phyloP scores from a whole-genome alignment of 148 eudicot species.

The Gaultheria prostrata region DNA sequence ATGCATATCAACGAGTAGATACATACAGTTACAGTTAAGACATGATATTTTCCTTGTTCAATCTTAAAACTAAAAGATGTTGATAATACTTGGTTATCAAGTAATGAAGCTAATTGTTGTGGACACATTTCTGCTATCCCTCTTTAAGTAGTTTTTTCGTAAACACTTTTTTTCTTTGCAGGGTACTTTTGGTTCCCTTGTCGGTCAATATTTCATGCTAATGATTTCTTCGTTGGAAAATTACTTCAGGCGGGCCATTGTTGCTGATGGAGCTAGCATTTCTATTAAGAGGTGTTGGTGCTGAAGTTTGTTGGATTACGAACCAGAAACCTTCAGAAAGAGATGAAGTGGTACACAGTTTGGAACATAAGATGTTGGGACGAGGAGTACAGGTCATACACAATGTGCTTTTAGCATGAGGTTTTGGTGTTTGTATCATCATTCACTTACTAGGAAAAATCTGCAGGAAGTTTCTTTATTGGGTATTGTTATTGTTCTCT shows the following conservation, averaged over 20 bases:
- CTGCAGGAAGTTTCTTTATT: neutral
- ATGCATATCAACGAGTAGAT: neutral
- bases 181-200: neutral
- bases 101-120: neutral
- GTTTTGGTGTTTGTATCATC: neutral
- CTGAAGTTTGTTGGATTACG: constrained; percentile 39
- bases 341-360: constrained; percentile 36
- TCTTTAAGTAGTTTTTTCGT: neutral
- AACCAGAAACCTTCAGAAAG: constrained; percentile 32
- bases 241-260: constrained; percentile 37
- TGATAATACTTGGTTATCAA: neutral
- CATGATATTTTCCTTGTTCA: neutral
- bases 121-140: neutral
- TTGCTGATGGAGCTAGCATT: constrained; percentile 46
- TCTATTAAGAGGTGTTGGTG: constrained; percentile 42
- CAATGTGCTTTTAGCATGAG: neutral
- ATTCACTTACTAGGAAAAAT: neutral
- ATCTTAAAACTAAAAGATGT: neutral
- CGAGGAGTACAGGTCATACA: constrained; percentile 42
- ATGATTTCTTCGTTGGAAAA: neutral
- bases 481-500: neutral
- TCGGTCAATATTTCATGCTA: neutral
- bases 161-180: neutral
- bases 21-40: no score
- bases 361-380: constrained; percentile 46